These are phyloP conservation scores for Tubosaeta brunneosetosa DNA, from an alignment of 768 basidiomycete species.

Conservation along the genomic window DNA sequence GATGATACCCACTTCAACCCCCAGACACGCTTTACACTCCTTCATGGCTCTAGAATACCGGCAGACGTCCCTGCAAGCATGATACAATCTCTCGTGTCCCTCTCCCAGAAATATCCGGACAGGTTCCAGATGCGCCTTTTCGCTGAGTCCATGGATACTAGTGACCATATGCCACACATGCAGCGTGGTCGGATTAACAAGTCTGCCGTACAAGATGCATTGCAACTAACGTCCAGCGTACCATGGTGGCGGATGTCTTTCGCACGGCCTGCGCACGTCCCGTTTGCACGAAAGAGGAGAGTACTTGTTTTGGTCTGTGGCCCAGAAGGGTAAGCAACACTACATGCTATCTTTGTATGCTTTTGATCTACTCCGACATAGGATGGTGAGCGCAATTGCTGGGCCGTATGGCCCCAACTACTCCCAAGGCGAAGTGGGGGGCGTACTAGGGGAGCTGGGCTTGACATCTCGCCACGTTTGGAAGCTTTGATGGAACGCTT, in stretches of 20 bases:
- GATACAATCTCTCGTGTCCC: constrained; percentile 46
- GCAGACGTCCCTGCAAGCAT: constrained; percentile 64
- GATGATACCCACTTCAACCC: constrained; percentile 16
- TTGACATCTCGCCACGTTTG: constrained; percentile 59
- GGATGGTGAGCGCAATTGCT: constrained; percentile 72
- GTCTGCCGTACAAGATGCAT: constrained; percentile 40
- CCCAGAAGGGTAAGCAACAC: constrained; percentile 68
- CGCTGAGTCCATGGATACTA: constrained; percentile 44
- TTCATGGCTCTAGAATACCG: constrained; percentile 63
- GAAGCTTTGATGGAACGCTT: constrained; percentile 45
- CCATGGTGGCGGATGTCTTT: constrained; percentile 32
- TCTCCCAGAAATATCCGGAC: constrained; percentile 50
- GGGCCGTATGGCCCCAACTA: constrained; percentile 73
- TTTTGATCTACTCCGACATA: constrained; percentile 24
- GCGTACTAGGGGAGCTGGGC: constrained; percentile 61
- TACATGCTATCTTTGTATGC: background rate
- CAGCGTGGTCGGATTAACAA: constrained; percentile 54
- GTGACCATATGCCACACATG: constrained; percentile 23
- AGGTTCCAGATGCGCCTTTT: constrained; percentile 56
- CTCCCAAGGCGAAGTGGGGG: constrained; percentile 69
- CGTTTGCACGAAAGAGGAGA: constrained; percentile 32
- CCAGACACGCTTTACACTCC: constrained; percentile 58
- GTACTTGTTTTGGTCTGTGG: constrained; percentile 75
- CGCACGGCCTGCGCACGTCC: constrained; percentile 3
- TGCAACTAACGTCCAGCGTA: constrained; percentile 27